Evolutionary conservation across 768 basidiomycete genomes (phyloP).

Genomic region (Steccherinum ochraceum): DNA sequence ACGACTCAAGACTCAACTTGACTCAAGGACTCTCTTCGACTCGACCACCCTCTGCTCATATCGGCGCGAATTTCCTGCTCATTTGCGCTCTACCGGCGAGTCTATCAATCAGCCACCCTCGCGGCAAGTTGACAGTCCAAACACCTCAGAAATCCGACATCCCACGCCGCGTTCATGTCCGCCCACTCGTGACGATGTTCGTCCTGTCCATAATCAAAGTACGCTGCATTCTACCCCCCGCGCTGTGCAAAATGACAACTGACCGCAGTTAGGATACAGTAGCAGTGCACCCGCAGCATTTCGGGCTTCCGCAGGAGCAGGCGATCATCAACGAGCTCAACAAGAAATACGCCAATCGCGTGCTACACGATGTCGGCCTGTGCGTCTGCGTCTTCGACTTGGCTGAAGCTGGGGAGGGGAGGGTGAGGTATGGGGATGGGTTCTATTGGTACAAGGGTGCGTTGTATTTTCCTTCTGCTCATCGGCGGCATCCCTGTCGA

Average conservation of each 20-base stretch:
- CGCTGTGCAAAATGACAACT: background rate
- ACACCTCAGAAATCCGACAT: too few relatives aligned
- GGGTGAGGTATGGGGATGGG: conserved; percentile 91
- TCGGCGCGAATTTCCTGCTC: too few relatives aligned
- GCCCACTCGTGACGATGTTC: too few relatives aligned
- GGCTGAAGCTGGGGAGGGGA: conserved; percentile 81
- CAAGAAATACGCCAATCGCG: conserved; percentile 91
- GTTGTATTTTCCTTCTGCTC: too few relatives aligned
- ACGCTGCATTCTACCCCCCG: background rate
- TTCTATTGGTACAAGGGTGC: conserved; percentile 91
- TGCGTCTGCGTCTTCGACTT: conserved; percentile 90
- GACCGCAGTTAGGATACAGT: conserved; percentile 73
- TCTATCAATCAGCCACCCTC: too few relatives aligned
- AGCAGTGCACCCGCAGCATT: conserved; percentile 82
- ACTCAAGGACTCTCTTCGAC: too few relatives aligned
- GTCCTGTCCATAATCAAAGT: conserved; percentile 13
- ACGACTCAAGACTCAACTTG: too few relatives aligned
- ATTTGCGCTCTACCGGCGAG: too few relatives aligned
- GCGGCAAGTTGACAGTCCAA: too few relatives aligned
- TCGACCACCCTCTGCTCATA: too few relatives aligned
- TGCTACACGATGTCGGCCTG: conserved; percentile 86
- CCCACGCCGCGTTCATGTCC: too few relatives aligned
- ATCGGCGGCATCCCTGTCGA: too few relatives aligned
- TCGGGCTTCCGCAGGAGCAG: conserved; percentile 68
- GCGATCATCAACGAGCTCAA: conserved; percentile 85